A percentile compares a stretch with the other conserved stretches of the same genome.
Conservation (phyloP, 2,329 filamentous ascomycete genomes). For the Alternaria triticina region DNA sequence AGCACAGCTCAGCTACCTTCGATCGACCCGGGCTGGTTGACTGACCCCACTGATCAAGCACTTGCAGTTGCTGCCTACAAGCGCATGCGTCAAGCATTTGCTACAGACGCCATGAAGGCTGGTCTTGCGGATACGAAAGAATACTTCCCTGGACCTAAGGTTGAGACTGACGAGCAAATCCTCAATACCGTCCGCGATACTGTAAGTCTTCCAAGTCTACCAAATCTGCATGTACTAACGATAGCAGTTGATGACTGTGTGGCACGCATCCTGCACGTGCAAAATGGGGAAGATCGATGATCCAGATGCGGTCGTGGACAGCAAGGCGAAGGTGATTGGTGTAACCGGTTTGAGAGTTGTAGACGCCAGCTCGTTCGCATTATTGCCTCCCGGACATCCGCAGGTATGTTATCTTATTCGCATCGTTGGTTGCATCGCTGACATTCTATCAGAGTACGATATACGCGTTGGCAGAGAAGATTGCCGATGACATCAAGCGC, state of each 20-base stretch:
- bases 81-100: constrained; percentile 37
- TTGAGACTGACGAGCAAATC: constrained; percentile 36
- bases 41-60: constrained; percentile 36
- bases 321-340: constrained; percentile 42
- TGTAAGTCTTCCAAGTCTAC: background rate
- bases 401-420: background rate
- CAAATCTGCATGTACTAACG: background rate
- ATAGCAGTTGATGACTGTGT: constrained; percentile 21
- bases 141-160: constrained; percentile 29
- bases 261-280: constrained; percentile 37
- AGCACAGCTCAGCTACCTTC: constrained; percentile 34
- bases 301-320: constrained; percentile 43
- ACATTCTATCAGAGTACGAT: constrained; percentile 5
- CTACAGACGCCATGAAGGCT: constrained; percentile 23
- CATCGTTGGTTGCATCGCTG: background rate
- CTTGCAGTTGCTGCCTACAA: constrained; percentile 42
- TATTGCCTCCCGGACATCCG: constrained; percentile 48
- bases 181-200: constrained; percentile 21
- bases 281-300: constrained; percentile 40
- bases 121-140: constrained; percentile 20
- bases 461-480: constrained; percentile 41
- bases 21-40: constrained; percentile 48
- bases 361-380: constrained; percentile 41
- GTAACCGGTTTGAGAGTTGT: constrained; percentile 43
- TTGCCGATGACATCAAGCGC: constrained; percentile 31